Evolutionary conservation across 2,329 filamentous ascomycete genomes (phyloP).

Genomic region (Ceratocystis colombiana): DNA sequence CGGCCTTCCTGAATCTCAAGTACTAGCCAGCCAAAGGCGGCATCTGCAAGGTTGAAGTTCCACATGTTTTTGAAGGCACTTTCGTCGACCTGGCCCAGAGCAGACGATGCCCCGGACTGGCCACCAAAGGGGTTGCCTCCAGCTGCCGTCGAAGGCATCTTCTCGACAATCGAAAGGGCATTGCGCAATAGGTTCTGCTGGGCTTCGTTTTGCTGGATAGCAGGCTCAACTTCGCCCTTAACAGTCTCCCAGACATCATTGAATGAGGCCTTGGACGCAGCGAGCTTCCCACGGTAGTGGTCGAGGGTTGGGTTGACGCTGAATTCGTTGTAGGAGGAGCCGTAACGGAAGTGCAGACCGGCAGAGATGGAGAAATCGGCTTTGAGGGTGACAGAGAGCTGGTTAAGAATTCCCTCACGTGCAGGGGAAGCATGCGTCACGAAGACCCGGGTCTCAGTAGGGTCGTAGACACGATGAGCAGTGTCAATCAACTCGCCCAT

Average conservation of each 20-base stretch:
- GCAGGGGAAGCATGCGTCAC: constrained; percentile 95
- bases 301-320: constrained; percentile 96
- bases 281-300: constrained; percentile 96
- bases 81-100: constrained; percentile 86
- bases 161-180: constrained; percentile 85
- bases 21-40: constrained; percentile 91
- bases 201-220: constrained; percentile 83
- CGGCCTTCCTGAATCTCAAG: constrained; percentile 90
- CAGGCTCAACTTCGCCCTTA: constrained; percentile 87
- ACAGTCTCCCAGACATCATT: constrained; percentile 99
- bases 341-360: constrained; percentile 94
- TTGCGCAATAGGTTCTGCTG: constrained; percentile 88
- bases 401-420: constrained; percentile 90
- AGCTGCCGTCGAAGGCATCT: constrained; percentile 92
- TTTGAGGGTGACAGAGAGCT: constrained; percentile 93
- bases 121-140: constrained; percentile 96
- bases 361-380: constrained; percentile 97
- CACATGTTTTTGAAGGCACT: constrained; percentile 99
- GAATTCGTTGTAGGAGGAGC: constrained; percentile 99
- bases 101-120: constrained; percentile 58
- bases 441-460: constrained; percentile 92
- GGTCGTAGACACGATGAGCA: constrained; percentile 95
- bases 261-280: constrained; percentile 95
- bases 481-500: constrained; percentile 98
- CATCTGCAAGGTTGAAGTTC: constrained; percentile 98